These are phyloP conservation scores for Torulaspora delbrueckii DNA, from an alignment of 805 yeast genomes.

Conservation along the genomic window DNA sequence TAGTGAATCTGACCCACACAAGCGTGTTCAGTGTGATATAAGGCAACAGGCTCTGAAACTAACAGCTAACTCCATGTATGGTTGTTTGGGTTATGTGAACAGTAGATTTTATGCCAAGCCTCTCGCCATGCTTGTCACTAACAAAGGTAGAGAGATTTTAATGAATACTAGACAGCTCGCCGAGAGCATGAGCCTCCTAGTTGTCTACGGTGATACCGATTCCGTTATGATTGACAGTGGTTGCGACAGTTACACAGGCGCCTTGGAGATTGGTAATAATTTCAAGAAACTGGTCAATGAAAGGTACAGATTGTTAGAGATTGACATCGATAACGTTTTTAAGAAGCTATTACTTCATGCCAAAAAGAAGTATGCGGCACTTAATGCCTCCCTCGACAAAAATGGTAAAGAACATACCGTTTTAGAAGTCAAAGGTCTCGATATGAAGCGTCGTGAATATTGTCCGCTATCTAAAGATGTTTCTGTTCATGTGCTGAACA, in stretches of 20 bases:
- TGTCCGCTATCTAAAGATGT: constrained; percentile 89
- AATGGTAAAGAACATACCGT: constrained; percentile 52
- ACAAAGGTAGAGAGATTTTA: constrained; percentile 91
- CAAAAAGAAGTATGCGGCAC: constrained; percentile 97
- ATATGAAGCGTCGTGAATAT: constrained; percentile 94
- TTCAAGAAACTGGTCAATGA: constrained; percentile 85
- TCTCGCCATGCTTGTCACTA: constrained; percentile 90
- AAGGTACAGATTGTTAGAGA: constrained; percentile 79
- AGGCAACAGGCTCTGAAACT: constrained; percentile 93
- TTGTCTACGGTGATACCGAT: constrained; percentile 97
- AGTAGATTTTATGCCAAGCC: constrained; percentile 96
- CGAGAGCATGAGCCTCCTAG: constrained; percentile 73
- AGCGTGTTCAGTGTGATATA: constrained; percentile 82
- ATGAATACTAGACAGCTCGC: constrained; percentile 92
- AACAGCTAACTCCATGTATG: constrained; percentile 99
- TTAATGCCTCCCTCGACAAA: constrained; percentile 51
- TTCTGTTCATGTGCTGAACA: constrained; percentile 67
- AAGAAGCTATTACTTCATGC: constrained; percentile 79
- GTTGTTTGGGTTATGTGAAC: constrained; percentile 88
- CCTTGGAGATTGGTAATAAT: constrained; percentile 74
- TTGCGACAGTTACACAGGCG: constrained; percentile 60
- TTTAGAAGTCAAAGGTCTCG: constrained; percentile 92
- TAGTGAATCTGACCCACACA: constrained; percentile 58
- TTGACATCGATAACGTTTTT: constrained; percentile 92
- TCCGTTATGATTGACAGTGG: constrained; percentile 98